Evolutionary conservation across 2,329 filamentous ascomycete species (phyloP), one percentile per base, ranked within the genome.

Genomic region (Monosporascus sp.): DNA sequence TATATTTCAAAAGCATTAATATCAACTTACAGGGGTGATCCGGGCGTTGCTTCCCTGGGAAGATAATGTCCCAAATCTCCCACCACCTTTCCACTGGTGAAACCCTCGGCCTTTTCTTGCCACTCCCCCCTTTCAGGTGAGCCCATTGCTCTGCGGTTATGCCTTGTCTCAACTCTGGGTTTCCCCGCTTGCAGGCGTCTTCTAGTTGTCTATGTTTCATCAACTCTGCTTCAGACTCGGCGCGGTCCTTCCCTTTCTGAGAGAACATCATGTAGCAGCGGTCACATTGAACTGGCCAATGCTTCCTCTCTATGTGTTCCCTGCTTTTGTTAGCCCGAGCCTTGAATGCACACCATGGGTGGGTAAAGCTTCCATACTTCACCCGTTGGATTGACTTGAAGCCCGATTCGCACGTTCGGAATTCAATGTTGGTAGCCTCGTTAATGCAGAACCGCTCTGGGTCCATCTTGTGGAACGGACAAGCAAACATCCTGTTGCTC

Each of bases 241-340:
- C 52, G 3, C 40, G 24, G 7, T 44, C n/a, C 18, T 45, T 57
- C 8, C 50, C 47, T 9, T 49, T 54, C 2, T 15, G 43, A 3
- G 52, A 57, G 14, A 57, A 57, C 9, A 41, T 47, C 24, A 41
- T 52, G n/a, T 28, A 52, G 26, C 52, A 57, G 3, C 52, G 55
- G 37, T 51, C 50, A 17, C 55, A 57, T 37, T 57, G 52, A 47
- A 57, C 55, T 2, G 52, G 15, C 3, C 52, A 8, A 15, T 55
- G 55, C 37, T 52, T 57, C 15, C 55, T 51, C 31, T 57, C 52
- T 24, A 55, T 52, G 18, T 57, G 55, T 24, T 57, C 55, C 44
- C 55, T 55, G 8, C 15, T 9, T 37, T 20, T 6, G 26, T 5
- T 7, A 26, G 54, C 43, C 49, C 47, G n/a, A n/a, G 15, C n/a